A percentile compares a stretch with the other conserved stretches of the same genome.
Conservation (phyloP, 805 yeast species). For the Starmerella sp. region DNA sequence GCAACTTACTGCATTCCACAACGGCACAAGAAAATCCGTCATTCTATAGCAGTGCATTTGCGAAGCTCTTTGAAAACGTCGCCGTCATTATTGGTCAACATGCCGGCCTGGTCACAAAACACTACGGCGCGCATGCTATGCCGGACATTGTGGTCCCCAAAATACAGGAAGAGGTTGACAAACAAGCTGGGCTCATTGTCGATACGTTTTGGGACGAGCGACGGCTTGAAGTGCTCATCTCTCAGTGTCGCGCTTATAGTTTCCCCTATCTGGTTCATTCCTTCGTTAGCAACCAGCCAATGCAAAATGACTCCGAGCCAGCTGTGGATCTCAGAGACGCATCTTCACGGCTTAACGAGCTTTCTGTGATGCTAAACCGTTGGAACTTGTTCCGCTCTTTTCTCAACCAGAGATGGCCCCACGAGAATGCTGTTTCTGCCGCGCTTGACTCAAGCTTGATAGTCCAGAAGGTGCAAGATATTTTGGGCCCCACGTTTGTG, state of each 20-base stretch:
- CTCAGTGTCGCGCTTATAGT: conserved; percentile 45
- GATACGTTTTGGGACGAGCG: conserved; percentile 77
- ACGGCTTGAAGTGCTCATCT: conserved; percentile 43
- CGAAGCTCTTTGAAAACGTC: conserved; percentile 61
- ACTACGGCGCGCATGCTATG: conserved; percentile 55
- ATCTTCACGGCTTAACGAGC: conserved; percentile 57
- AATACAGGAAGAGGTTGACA: conserved; percentile 78
- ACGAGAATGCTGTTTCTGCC: conserved; percentile 12
- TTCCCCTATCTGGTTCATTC: conserved; percentile 36
- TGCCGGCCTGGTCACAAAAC: conserved; percentile 59
- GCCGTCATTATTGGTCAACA: conserved; percentile 81
- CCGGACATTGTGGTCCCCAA: conserved; percentile 48
- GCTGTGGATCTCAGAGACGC: conserved; percentile 45
- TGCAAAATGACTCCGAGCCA: background rate
- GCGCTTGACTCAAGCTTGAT: conserved; percentile 46
- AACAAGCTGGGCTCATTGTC: conserved; percentile 80
- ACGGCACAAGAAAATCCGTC: conserved; percentile 20
- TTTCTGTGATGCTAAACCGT: conserved; percentile 65
- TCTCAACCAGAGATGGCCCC: conserved; percentile 52
- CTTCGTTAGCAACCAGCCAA: conserved; percentile 4
- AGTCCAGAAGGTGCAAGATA: conserved; percentile 41
- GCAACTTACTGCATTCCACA: conserved; percentile 40
- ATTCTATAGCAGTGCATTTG: conserved; percentile 32
- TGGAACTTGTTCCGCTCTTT: conserved; percentile 60
- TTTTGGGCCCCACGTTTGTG: conserved; percentile 54